Evolutionary conservation across 2,329 filamentous ascomycete genomes (phyloP).

Genomic region (Magnaporthiopsis poae): DNA sequence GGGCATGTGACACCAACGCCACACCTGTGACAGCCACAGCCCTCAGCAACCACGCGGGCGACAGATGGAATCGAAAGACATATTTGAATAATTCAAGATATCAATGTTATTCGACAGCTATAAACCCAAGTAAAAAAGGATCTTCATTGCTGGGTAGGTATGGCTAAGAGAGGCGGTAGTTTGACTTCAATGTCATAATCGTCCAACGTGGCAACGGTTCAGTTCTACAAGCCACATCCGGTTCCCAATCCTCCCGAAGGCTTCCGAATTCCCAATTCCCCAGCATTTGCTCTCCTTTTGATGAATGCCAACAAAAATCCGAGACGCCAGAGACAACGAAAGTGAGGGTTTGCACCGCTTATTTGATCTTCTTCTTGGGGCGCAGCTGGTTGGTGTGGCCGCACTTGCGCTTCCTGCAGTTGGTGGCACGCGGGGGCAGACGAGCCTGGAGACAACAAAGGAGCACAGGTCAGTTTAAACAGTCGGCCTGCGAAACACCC

Average conservation of each 20-base stretch:
- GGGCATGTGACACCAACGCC: background rate
- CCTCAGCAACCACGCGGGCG: too few relatives aligned
- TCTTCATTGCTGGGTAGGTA: background rate
- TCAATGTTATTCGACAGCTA: too few relatives aligned
- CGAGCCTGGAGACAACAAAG: constrained; percentile 43
- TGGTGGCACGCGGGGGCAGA: constrained; percentile 95
- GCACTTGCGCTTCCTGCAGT: constrained; percentile 99
- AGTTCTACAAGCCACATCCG: background rate
- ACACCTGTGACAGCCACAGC: background rate
- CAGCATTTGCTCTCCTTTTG: constrained; percentile 4
- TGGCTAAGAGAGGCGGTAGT: background rate
- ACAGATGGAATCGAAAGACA: too few relatives aligned
- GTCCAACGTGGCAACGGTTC: background rate
- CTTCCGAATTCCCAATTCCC: background rate
- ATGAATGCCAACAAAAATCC: constrained; percentile 8
- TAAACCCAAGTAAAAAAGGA: background rate
- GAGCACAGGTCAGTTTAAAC: background rate
- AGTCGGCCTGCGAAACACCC: background rate
- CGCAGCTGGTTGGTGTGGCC: constrained; percentile 99
- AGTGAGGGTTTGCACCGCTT: constrained; percentile 25
- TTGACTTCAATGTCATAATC: background rate
- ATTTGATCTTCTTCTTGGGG: constrained; percentile 91
- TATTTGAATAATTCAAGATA: too few relatives aligned
- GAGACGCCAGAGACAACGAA: constrained; percentile 8
- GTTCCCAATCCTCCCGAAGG: background rate